Base-by-base conservation (phyloP, 2,329 filamentous ascomycete genomes). In the Grosmannia penicillata region DNA sequence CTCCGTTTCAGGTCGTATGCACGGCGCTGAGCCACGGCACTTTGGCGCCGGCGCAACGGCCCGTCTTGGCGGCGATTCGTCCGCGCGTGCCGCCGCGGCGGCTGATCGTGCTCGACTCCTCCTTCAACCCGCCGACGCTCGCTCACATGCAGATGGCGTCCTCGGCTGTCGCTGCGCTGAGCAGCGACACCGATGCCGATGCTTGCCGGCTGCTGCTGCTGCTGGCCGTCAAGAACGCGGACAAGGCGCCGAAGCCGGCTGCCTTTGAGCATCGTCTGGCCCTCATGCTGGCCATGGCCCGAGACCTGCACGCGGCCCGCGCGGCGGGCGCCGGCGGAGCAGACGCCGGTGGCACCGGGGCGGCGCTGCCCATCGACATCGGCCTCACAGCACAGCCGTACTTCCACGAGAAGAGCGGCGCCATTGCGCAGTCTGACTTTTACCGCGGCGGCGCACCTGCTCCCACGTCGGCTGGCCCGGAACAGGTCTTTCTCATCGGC, bases 321-420 rank as follows among this genome's bases (percentile, higher is more conserved):
- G 28, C 25, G 15, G 24, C 23, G 8, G 22, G 14, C 18, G 13
- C 26, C 19, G 13, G n/a, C n/a, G n/a, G n/a, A n/a, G n/a, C n/a
- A n/a, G n/a, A n/a, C n/a, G n/a, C n/a, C n/a, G n/a, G n/a, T n/a
- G n/a, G n/a, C n/a, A n/a, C 31, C 13, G 34, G 37, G 14, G 11
- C 38, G 4, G 48, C 45, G 6, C 32, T 55, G 1, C 55, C 59
- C 22, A 57, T 77, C 5, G 82, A 87, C 47, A 67, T 89, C 27
- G 81, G 68, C 2, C 65, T 91, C 2, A 84, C 80, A 0, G 79
- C 70, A 26, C 65, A 71, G 49, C 78, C 82, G 0, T 86, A 78
- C 52, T 91, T 89, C 49, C 72, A 74, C 41, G 75, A 78, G 50
- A 89, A 89, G 58, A 72, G 74, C 8, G 47, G 51, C 11, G 73